Evolutionary conservation across 345 rosid genomes (phyloP), one percentile per base, ranked within the genome.

Genomic region (Lepidium sativum): DNA sequence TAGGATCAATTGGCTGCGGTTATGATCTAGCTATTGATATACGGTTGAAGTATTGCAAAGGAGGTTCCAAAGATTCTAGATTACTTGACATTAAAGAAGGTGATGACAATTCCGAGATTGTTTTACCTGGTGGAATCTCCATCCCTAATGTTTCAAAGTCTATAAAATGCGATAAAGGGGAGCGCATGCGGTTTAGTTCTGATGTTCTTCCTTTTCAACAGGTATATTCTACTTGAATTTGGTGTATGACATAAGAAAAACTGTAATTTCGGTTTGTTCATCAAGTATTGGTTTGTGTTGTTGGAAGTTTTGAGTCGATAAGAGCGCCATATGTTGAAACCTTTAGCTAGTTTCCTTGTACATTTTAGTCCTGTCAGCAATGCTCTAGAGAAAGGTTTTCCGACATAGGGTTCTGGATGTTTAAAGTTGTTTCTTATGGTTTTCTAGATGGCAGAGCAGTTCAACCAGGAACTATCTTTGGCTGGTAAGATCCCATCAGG

Each of bases 401-500:
- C 15, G 48, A 2, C 20, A 15, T 21, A 14, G 18, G 21, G 4
- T 56, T 56, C 9, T 37, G 44, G 37, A 38, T 57, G 41, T 13
- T 29, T 25, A 27, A 21, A 42, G 10, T 56, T 34, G 37, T 40
- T 29, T 62, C 10, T 38, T 47, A 2, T 45, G 50, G 50, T 27
- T 56, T 29, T 43, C 4, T 73, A 92, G 98, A 92, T 92, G 98
- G 82, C 98, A 18, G 98, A 89, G 84, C 96, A 89, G 71, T 89
- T 92, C 78, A 92, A 92, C 74, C 97, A 84, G 59, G 98, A 89
- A 63, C 68, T 86, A 60, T 86, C 96, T 67, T 60, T 87, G 72
- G 83, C 87, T 38, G 98, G 98, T 59, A 86, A 87, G 83, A 87
- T 89, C 56, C 98, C 98, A 2, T 89, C 97, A 0, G 98, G 98